Evolutionary conservation across 2,329 filamentous ascomycete species (phyloP).

Genomic region (Penicillium oxalicum): DNA sequence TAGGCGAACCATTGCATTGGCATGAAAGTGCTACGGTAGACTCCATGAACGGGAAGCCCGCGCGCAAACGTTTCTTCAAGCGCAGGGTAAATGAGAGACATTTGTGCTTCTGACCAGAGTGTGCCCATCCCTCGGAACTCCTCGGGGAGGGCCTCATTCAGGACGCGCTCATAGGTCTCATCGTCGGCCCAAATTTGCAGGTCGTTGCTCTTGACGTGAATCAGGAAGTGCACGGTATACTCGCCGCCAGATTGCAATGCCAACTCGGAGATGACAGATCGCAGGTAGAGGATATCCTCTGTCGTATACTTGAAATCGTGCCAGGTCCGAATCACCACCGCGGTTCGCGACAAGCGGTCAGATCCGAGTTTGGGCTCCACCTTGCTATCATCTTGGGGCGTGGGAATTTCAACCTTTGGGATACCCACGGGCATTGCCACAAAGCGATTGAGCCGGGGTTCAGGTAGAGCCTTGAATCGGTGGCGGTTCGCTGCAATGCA

Average conservation of each 20-base stretch:
- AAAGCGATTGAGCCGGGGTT: conserved; percentile 32
- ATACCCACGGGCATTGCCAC: conserved; percentile 30
- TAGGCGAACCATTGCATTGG: conserved; percentile 88
- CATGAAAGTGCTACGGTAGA: conserved; percentile 90
- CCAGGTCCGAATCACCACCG: conserved; percentile 75
- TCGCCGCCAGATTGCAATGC: conserved; percentile 72
- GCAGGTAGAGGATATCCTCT: conserved; percentile 72
- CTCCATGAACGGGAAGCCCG: conserved; percentile 76
- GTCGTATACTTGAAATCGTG: conserved; percentile 71
- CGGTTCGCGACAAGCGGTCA: conserved; percentile 52
- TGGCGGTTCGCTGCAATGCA: conserved; percentile 66
- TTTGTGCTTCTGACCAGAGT: conserved; percentile 90
- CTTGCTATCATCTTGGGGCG: conserved; percentile 14
- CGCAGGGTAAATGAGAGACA: conserved; percentile 82
- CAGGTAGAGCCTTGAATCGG: conserved; percentile 53
- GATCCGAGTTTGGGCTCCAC: conserved; percentile 18
- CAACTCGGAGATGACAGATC: conserved; percentile 73
- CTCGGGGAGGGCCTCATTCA: conserved; percentile 64
- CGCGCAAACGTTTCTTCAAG: conserved; percentile 70
- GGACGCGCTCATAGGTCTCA: conserved; percentile 62
- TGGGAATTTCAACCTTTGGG: conserved; percentile 16
- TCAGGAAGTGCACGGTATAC: conserved; percentile 74
- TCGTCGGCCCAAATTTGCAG: conserved; percentile 77
- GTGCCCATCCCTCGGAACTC: conserved; percentile 88
- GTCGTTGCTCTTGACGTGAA: conserved; percentile 76